Evolutionary conservation across 805 yeast species (phyloP), one percentile per base, ranked within the genome.

Genomic region (Ascoidea rubescens): DNA sequence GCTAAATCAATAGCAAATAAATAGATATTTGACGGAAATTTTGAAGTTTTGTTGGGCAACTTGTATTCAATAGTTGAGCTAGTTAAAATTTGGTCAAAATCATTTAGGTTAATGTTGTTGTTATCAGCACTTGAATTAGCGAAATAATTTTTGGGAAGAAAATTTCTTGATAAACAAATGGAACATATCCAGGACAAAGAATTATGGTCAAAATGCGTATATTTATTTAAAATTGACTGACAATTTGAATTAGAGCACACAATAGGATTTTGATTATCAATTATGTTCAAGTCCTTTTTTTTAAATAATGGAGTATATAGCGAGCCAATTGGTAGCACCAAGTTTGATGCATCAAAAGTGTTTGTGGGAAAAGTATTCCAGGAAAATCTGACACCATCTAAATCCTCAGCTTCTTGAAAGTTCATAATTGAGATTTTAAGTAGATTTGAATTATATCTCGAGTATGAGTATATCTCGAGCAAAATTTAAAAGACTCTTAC

Each of bases 291-390:
- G 55, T 74, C 79, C 50, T 74, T 79, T 56, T 79, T 67, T 47
- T 70, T 64, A 55, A 75, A 69, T 54, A 79, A 68, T 6, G 84
- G 84, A 14, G 84, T 78, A 61, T 77, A 79, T 52, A 79, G 66
- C 50, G 79, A 75, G 33, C 82, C 82, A 37, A 80, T 74, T 6
- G 84, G 84, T 31, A 79, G 72, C 8, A 79, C 77, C 61, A 77
- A 73, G 55, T 75, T 75, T 54, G 75, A 75, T 5, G 79, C 77
- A 58, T 79, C 84, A 33, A 69, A 70, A 59, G 78, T 73, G 47
- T 82, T 74, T 30, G 77, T 72, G 5, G 84, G 84, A 55, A 79
- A 75, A n/a, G 78, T 58, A 65, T 85, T 82, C 91, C 91, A 85
- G 60, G 84, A 79, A 70, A 85, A 83, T 53, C 86, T 75, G 50